A percentile compares a stretch with the other conserved stretches of the same genome.
These are phyloP conservation scores for Hypsizygus marmoreus DNA, from an alignment of 768 basidiomycete species.

Conservation along the genomic window DNA sequence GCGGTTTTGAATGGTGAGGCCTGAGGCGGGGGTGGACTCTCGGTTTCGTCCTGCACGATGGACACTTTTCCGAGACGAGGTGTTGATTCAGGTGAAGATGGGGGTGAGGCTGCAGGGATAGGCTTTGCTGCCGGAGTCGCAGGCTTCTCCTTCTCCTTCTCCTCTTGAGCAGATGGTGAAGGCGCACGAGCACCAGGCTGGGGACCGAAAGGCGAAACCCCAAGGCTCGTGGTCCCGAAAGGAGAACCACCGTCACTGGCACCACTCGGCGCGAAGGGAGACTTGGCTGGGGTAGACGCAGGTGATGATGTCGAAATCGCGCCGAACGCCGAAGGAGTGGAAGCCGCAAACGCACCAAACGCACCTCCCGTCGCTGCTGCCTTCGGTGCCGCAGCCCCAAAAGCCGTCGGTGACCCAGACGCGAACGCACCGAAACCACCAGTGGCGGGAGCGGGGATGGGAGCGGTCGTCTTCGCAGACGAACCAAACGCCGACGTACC, in stretches of 20 bases:
- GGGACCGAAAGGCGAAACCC: slow-evolving; percentile 11
- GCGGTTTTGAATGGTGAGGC: slow-evolving; percentile 21
- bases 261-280: slow-evolving; percentile 3
- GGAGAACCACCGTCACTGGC: slow-evolving; percentile 4
- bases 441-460: background rate
- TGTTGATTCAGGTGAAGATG: slow-evolving; percentile 22
- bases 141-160: slow-evolving; percentile 2
- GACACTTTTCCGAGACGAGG: slow-evolving; percentile 16
- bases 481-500: slow-evolving; percentile 3
- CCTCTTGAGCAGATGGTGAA: slow-evolving; percentile 9
- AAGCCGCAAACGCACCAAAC: slow-evolving; percentile 25
- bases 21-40: slow-evolving; percentile 14
- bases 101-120: slow-evolving; percentile 13
- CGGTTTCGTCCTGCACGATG: slow-evolving; percentile 14
- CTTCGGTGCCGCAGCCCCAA: background rate
- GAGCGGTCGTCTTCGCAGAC: background rate
- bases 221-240: slow-evolving; percentile 10
- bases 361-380: too few relatives aligned
- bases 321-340: slow-evolving; percentile 29
- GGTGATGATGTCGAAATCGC: slow-evolving; percentile 7
- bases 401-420: background rate
- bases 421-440: slow-evolving; percentile 2
- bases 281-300: slow-evolving; percentile 4
- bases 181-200: slow-evolving; percentile 8
- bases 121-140: slow-evolving; percentile 13